Base-by-base conservation (phyloP, 2,329 filamentous ascomycete species). In the Penicillium sp. region DNA sequence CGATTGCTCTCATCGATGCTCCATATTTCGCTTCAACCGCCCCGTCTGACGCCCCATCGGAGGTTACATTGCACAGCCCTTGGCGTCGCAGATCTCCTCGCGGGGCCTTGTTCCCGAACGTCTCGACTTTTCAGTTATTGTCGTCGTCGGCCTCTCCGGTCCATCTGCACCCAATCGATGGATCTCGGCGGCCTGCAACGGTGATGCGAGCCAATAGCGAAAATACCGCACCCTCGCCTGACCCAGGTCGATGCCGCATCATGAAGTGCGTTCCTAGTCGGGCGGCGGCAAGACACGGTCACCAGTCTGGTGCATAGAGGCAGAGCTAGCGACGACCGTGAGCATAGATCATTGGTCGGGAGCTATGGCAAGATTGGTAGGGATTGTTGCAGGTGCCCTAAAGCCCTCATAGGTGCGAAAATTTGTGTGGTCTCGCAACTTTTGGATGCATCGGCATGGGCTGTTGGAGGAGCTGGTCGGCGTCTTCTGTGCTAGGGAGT, bases 91-190 rank as follows among this genome's bases (percentile, higher is more conserved):
- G 39, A 52, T 47, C 38, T 45, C n/a, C 39, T 40, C 38, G 40
- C 28, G n/a, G 45, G 25, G 11, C 24, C 39, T 43, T 51, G 11
- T 5, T 43, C 39, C 49, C 11, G 39, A 47, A 45, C 45, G 38
- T 28, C 33, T 47, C 18, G 28, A 39, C 38, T 27, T 36, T 28
- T 12, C 7, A 41, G 45, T 50, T 52, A 9, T 54, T 39, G 49
- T 52, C 27, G 46, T 54, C 39, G 13, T 54, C 45, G 47, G 47
- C 34, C 49, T 52, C 49, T 52, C 43, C 45, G 37, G 39, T 47
- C 47, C 39, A 34, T 41, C 34, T 39, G 11, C 5, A 40, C 41
- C 46, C 26, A 49, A 32, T 48, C 32, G 27, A 41, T 49, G 35
- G 52, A 42, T 43, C 25, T 45, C 35, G 46, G 47, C 28, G 39